Evolutionary conservation across 176 grass and related monocot species (phyloP), one percentile per base, ranked within the genome.

Genomic region (Neostapfia colusana): DNA sequence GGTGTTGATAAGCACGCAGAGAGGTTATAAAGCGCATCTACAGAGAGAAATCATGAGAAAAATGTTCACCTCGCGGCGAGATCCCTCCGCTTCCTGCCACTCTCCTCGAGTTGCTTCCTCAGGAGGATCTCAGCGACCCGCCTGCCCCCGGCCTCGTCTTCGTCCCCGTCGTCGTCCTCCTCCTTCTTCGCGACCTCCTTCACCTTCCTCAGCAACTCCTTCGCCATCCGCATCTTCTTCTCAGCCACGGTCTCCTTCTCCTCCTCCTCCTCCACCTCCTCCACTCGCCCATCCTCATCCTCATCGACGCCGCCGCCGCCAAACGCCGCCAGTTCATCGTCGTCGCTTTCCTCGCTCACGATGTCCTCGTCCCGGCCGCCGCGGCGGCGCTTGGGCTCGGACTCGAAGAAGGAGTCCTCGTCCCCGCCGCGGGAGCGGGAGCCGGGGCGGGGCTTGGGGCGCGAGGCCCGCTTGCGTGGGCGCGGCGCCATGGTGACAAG

Each of bases 221-320:
- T 96, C n/a, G 93, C 87, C 17, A 96, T 66, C 67, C 93, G 88
- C 44, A 92, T 78, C 79, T 85, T 92, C 75, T 92, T 96, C 89
- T 96, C 93, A 18, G 84, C 89, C 16, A 44, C 87, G 0, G 89
- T 96, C 56, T 96, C 93, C 82, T 91, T 84, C 11, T 77, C 84
- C 37, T 78, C 81, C 39, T 80, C 82, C 5, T 71, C 85, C 24
- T 50, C 86, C 31, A 31, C 82, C 5, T 71, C 85, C 24, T 50
- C 86, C 31, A 31, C 31, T 31, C 3, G 31, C 16, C 56, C 81
- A 14, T 79, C 85, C 13, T 25, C 84, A 36, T 74, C 84, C 8
- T 61, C 69, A n/a, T 18, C 76, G 31, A 59, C 50, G 6, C 63
- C 65, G 6, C 61, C 60, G n/a, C 75, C 60, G 20, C 44, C 75